phyloP scores from a whole-genome alignment of 1,284 basidiomycete species.

The Rhodofomes roseus region DNA sequence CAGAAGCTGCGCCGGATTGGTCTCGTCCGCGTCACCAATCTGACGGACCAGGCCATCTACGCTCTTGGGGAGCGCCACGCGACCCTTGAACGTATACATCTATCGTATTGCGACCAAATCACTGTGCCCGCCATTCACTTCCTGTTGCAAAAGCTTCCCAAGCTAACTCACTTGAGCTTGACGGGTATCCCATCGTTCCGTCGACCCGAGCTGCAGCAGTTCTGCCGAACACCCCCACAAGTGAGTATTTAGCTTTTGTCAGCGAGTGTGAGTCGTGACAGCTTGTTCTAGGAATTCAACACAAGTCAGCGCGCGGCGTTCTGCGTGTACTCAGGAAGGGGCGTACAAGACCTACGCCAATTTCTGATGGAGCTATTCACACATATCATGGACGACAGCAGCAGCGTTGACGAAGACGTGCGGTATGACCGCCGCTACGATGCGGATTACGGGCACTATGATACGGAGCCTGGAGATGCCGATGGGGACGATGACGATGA shows the following conservation, averaged over 20 bases:
- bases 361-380: slow-evolving; percentile 75
- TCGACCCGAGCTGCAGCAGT: slow-evolving; percentile 81
- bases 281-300: slow-evolving; percentile 75
- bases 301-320: slow-evolving; percentile 89
- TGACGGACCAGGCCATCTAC: slow-evolving; percentile 93
- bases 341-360: slow-evolving; percentile 79
- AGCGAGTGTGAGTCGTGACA: background rate
- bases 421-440: slow-evolving; percentile 29
- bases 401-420: background rate
- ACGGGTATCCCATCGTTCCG: slow-evolving; percentile 96
- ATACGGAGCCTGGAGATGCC: slow-evolving; percentile 26
- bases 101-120: slow-evolving; percentile 97
- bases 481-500: slow-evolving; percentile 41
- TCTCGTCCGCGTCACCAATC: slow-evolving; percentile 87
- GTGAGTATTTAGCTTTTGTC: slow-evolving; percentile 40
- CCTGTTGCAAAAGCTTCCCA: slow-evolving; percentile 82
- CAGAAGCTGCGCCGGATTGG: slow-evolving; percentile 94
- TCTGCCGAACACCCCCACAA: slow-evolving; percentile 85
- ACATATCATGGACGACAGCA: slow-evolving; percentile 64
- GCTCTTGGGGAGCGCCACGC: slow-evolving; percentile 78
- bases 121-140: slow-evolving; percentile 90
- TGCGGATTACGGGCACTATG: slow-evolving; percentile 71
- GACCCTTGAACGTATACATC: slow-evolving; percentile 92
- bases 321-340: slow-evolving; percentile 95
- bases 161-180: slow-evolving; percentile 91